A percentile compares a stretch with the other conserved stretches of the same genome.
These are phyloP conservation scores for Hymenoscyphus occultus DNA, from an alignment of 2,329 filamentous ascomycete species.

Conservation along the genomic window DNA sequence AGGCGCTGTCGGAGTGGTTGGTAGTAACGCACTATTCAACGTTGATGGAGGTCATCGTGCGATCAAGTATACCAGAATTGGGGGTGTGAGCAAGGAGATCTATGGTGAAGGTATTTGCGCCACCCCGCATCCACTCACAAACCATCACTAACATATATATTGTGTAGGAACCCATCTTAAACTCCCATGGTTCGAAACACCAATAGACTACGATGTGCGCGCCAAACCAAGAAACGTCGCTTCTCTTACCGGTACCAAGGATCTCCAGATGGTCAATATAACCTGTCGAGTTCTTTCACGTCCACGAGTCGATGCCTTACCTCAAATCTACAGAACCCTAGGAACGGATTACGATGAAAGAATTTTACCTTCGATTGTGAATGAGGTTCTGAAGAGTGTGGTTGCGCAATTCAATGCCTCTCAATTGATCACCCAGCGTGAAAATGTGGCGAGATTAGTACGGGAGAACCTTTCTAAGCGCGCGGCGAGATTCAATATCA, in stretches of 20 bases:
- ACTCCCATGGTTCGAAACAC: slow-evolving; percentile 96
- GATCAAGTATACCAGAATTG: slow-evolving; percentile 94
- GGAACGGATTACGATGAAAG: slow-evolving; percentile 96
- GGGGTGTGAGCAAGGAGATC: slow-evolving; percentile 93
- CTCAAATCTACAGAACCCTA: slow-evolving; percentile 95
- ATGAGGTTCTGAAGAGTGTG: slow-evolving; percentile 97
- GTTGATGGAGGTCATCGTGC: slow-evolving; percentile 98
- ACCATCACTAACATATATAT: slow-evolving; percentile 13
- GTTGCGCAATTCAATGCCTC: slow-evolving; percentile 98
- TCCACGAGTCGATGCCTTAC: slow-evolving; percentile 81
- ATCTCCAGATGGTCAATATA: slow-evolving; percentile 99
- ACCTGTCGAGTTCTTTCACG: slow-evolving; percentile 97
- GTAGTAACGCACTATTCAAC: slow-evolving; percentile 64
- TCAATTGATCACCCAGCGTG: slow-evolving; percentile 97
- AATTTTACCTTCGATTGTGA: slow-evolving; percentile 94
- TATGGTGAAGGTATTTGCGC: slow-evolving; percentile 75
- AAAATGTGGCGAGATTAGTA: slow-evolving; percentile 89
- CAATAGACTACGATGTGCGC: slow-evolving; percentile 95
- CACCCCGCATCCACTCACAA: not conserved
- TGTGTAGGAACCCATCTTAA: slow-evolving; percentile 81
- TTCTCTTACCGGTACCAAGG: slow-evolving; percentile 96
- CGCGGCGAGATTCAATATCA: slow-evolving; percentile 94
- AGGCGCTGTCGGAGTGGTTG: slow-evolving; percentile 49
- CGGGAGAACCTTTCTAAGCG: slow-evolving; percentile 88
- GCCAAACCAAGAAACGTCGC: slow-evolving; percentile 96